phyloP scores from a whole-genome alignment of 495 filamentous ascomycete genomes.

The Clavariopsis aquatica region DNA sequence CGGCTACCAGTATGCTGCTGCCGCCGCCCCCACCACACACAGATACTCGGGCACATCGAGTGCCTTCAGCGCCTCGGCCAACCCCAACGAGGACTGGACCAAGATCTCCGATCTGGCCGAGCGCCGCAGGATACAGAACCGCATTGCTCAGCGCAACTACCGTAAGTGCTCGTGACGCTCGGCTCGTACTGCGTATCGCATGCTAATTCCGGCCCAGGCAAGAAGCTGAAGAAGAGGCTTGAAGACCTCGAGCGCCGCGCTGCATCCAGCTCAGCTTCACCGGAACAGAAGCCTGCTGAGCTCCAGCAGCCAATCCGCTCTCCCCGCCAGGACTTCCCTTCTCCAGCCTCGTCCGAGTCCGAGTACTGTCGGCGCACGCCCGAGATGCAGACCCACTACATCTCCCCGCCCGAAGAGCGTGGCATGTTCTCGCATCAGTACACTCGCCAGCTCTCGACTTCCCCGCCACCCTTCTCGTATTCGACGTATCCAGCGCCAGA shows the following conservation, averaged over 20 bases:
- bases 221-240: slow-evolving; percentile 96
- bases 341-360: slow-evolving; percentile 46
- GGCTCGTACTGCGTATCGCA: slow-evolving; percentile 1
- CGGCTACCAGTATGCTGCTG: slow-evolving; percentile 46
- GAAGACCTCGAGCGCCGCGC: slow-evolving; percentile 95
- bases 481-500: slow-evolving; percentile 68
- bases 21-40: slow-evolving; percentile 45
- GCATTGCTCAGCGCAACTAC: slow-evolving; percentile 97
- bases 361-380: slow-evolving; percentile 39
- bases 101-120: slow-evolving; percentile 98
- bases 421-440: slow-evolving; percentile 68
- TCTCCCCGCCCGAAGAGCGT: slow-evolving; percentile 46
- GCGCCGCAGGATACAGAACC: slow-evolving; percentile 91
- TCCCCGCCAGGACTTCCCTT: slow-evolving; percentile 55
- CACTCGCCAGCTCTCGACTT: slow-evolving; percentile 67
- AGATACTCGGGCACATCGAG: slow-evolving; percentile 81
- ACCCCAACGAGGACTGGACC: slow-evolving; percentile 98
- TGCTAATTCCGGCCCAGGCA: slow-evolving; percentile 61
- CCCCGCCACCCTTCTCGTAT: slow-evolving; percentile 72
- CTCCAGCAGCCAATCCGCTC: slow-evolving; percentile 51
- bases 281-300: slow-evolving; percentile 63
- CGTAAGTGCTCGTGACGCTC: slow-evolving; percentile 63
- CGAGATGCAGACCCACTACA: slow-evolving; percentile 40
- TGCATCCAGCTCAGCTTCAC: slow-evolving; percentile 73
- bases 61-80: slow-evolving; percentile 93